phyloP scores from a whole-genome alignment of 495 filamentous ascomycete species.

The Annulohypoxylon moriforme region DNA sequence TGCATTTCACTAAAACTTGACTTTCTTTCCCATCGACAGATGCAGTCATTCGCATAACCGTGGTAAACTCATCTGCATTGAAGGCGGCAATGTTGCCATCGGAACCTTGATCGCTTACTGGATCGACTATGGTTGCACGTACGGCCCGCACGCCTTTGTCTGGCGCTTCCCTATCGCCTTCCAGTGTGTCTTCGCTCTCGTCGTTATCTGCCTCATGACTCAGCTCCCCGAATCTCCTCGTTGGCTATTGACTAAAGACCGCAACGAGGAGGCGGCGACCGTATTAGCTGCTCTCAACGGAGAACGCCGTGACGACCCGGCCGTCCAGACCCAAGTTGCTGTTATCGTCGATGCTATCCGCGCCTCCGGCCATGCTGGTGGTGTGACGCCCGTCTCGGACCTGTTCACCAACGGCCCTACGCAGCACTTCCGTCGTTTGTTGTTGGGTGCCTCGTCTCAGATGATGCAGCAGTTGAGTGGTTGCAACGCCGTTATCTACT shows the following conservation, averaged over 20 bases:
- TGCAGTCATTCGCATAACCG: slow-evolving; percentile 80
- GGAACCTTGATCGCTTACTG: slow-evolving; percentile 84
- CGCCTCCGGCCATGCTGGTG: slow-evolving; percentile 67
- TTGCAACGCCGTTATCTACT: slow-evolving; percentile 88
- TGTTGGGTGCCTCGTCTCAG: slow-evolving; percentile 70
- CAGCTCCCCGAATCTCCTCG: slow-evolving; percentile 82
- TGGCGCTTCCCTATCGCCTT: slow-evolving; percentile 89
- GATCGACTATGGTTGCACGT: slow-evolving; percentile 82
- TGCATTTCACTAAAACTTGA: not conserved
- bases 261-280: slow-evolving; percentile 72
- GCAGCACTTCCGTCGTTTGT: slow-evolving; percentile 72
- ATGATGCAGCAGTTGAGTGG: slow-evolving; percentile 81
- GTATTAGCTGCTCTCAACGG: slow-evolving; percentile 77
- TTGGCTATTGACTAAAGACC: slow-evolving; percentile 76
- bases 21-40: slow-evolving; percentile 50
- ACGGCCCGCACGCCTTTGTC: slow-evolving; percentile 69
- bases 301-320: slow-evolving; percentile 66
- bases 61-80: slow-evolving; percentile 85
- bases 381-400: slow-evolving; percentile 64
- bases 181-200: slow-evolving; percentile 78
- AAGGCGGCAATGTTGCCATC: slow-evolving; percentile 82
- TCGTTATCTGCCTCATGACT: slow-evolving; percentile 71
- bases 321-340: slow-evolving; percentile 66
- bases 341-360: slow-evolving; percentile 73
- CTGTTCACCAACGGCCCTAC: slow-evolving; percentile 72